phyloP scores from a whole-genome alignment of 345 rosid genomes.

The Odontarrhena argentea region DNA sequence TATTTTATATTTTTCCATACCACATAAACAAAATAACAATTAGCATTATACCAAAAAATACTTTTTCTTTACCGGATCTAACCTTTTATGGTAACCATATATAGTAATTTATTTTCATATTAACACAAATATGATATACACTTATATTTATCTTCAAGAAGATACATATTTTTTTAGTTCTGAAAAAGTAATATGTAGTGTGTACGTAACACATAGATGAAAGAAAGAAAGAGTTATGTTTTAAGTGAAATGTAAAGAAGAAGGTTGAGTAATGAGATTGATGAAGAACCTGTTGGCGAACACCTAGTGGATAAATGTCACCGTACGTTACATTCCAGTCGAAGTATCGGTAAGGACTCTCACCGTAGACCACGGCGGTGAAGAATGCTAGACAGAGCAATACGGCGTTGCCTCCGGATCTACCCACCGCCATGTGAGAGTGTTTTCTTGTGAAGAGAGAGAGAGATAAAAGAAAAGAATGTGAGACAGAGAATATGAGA shows the following conservation, averaged over 20 bases:
- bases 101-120: background rate
- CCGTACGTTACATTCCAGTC: conserved; percentile 89
- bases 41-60: conserved; percentile 4
- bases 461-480: conserved; percentile 12
- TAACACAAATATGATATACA: background rate
- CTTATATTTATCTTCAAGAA: no score
- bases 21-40: background rate
- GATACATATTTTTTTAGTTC: background rate
- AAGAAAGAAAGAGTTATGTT: background rate
- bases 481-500: conserved; percentile 1
- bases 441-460: conserved; percentile 9
- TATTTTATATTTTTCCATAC: background rate
- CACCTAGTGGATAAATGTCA: conserved; percentile 73
- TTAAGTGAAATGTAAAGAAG: background rate
- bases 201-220: background rate
- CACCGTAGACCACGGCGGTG: conserved; percentile 46
- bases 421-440: conserved; percentile 27
- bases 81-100: background rate
- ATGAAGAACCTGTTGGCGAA: conserved; percentile 61
- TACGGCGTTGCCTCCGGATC: conserved; percentile 34
- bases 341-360: conserved; percentile 72
- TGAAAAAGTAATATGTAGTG: background rate
- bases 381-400: conserved; percentile 34
- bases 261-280: background rate
- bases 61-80: conserved; percentile 12